Evolutionary conservation across 1,139 yeast genomes (phyloP).

Genomic region (Diutina neorugosa): DNA sequence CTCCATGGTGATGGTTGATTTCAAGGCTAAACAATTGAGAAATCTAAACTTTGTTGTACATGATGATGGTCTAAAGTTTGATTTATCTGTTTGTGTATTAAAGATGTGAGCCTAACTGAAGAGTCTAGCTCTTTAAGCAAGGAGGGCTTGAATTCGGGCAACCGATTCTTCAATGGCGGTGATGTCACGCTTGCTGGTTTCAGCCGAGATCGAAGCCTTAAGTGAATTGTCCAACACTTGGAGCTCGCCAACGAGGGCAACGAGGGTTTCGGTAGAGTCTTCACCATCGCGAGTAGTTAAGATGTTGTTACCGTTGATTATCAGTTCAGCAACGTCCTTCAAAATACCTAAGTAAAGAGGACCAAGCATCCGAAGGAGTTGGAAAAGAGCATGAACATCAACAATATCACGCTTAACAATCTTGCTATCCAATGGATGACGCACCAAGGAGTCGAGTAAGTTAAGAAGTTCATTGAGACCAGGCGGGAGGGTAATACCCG

Average conservation of each 20-base stretch:
- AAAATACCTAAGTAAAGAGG: background rate
- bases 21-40: too few relatives aligned
- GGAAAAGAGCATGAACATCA: background rate
- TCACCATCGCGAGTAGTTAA: background rate
- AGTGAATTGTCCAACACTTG: too few relatives aligned
- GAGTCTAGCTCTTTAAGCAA: background rate
- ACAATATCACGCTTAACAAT: background rate
- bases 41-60: too few relatives aligned
- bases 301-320: background rate
- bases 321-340: background rate
- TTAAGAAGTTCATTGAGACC: background rate
- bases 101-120: background rate
- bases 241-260: background rate
- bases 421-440: background rate
- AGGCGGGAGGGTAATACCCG: too few relatives aligned
- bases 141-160: background rate
- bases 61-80: too few relatives aligned
- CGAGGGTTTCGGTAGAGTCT: background rate
- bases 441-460: background rate
- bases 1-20: too few relatives aligned
- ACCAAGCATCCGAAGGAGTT: background rate
- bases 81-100: background rate
- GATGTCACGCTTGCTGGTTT: background rate
- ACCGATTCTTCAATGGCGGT: background rate
- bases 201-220: background rate